Base-by-base conservation (phyloP, 1,284 basidiomycete species). In the Boletus sp. region DNA sequence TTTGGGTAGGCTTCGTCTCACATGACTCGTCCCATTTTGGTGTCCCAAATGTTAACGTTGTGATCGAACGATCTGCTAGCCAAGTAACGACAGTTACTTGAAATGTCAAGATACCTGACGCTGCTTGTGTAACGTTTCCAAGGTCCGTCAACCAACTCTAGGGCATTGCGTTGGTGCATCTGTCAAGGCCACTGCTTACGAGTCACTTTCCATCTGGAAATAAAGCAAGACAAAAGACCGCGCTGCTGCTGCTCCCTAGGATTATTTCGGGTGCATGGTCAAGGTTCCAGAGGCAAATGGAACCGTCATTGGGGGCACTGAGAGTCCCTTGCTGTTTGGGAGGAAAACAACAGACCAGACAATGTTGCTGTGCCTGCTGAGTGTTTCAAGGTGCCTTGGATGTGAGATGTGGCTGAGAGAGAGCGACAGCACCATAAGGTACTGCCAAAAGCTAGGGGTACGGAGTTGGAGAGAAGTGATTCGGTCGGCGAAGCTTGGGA, bases 61-160 rank as follows among this genome's bases (percentile, higher is more conserved):
- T 74, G 71, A 72, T 71, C 69, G 60, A 74, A 74, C 49, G 72
- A 71, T 68, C 72, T 72, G 48, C 71, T 71, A 10, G 56, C 67
- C 37, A 71, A 23, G 70, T 71, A 71, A 55, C 67, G 71, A 43
- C 71, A 63, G 69, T 74, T 69, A 30, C 58, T 66, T 48, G 73
- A 74, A 50, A 74, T 46, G 53, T 71, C 70, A 16, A 71, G 64
- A 47, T 69, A 75, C 51, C 71, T 68, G 56, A 71, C 69, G 48
- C 72, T 74, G 59, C 60, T 64, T 16, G 49, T 61, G 59, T 71
- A 72, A 30, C 60, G 55, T 40, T 63, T 66, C 69, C 71, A 70
- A 19, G 72, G 69, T 31, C 59, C 50, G 37, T 69, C 66, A 5
- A 70, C 49, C 7, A 28, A 37, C 21, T 47, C 64, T 19, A 59